Evolutionary conservation across 169 alveolate genomes (phyloP), one percentile per base, ranked within the genome.

Genomic region (Plasmodium berghei): DNA sequence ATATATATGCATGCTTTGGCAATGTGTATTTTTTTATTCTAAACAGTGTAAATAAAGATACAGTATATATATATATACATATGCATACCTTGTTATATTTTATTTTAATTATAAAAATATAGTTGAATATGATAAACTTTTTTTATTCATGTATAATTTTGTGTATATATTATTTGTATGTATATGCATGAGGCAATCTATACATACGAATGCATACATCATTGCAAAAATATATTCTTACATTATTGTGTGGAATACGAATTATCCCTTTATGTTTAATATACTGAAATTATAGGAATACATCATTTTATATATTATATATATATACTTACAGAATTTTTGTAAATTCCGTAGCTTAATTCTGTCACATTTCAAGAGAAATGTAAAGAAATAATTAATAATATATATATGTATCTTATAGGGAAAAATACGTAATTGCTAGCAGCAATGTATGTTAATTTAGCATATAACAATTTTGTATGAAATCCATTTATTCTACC

Each of bases 1-100:
- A 54, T 72, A 54, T 55, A 3, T 59, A 28, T 46, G 86, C 63
- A 34, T 55, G 71, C 56, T 34, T 72, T 72, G 58, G 56, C 58
- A 72, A 72, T 34, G 56, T 70, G 22, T 48, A 48, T 48, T 14
- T 49, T 70, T 49, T 20, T 40, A 70, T n/a, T 34, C 66, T 52
- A 70, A 45, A 49, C 52, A 20, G 16, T 20, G 52, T 40, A 67
- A 67, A 67, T 40, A 67, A 24, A 24, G 46, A 63, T 34, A 34
- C 42, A 34, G 42, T 34, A 34, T 34, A 5, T 3, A 28, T 28
- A 70, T 10, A 34, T 48, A 22, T 34, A 72, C 28, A 72, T 55
- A 4, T 18, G 40, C 54, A 55, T 24, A 20, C 34, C 26, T 72
- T n/a, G 5, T 34, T 72, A 55, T 72, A 14, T 70, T 54, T 72